Conservation (phyloP, 306 rosid genomes). For the Sindora glabra region DNA sequence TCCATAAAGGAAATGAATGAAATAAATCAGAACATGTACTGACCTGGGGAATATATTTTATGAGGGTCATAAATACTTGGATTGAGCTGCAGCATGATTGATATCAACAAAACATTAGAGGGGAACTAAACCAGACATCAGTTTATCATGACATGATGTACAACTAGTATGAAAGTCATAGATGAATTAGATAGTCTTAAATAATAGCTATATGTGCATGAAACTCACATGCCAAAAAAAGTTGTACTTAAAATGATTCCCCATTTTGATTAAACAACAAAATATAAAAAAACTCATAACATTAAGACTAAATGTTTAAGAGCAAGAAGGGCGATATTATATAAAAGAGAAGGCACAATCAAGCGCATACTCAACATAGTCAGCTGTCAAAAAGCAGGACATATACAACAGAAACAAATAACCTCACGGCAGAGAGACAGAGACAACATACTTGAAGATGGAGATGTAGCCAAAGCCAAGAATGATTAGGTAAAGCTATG, state of each 20-base stretch:
- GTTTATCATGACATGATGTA: background rate
- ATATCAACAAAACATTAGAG: constrained; percentile 26
- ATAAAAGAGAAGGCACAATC: background rate
- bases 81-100: constrained; percentile 61
- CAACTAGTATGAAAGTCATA: background rate
- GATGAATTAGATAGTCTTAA: background rate
- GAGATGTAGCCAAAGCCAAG: constrained; percentile 90
- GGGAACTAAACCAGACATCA: background rate
- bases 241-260: background rate
- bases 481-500: constrained; percentile 62
- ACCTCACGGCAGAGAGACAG: background rate
- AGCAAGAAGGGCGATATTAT: background rate
- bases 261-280: background rate
- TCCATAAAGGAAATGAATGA: background rate
- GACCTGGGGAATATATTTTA: constrained; percentile 97
- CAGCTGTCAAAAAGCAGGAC: background rate
- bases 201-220: background rate
- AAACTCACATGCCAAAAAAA: background rate
- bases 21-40: constrained; percentile 1
- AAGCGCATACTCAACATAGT: background rate
- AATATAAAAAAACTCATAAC: background rate
- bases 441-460: constrained; percentile 54
- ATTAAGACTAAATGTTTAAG: background rate
- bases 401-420: background rate
- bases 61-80: constrained; percentile 70